Percentiles rank a stretch among this genome's conserved stretches.
These are phyloP conservation scores for Mucor saturninus DNA, from an alignment of 371 early-diverging fungal species.

Conservation along the genomic window DNA sequence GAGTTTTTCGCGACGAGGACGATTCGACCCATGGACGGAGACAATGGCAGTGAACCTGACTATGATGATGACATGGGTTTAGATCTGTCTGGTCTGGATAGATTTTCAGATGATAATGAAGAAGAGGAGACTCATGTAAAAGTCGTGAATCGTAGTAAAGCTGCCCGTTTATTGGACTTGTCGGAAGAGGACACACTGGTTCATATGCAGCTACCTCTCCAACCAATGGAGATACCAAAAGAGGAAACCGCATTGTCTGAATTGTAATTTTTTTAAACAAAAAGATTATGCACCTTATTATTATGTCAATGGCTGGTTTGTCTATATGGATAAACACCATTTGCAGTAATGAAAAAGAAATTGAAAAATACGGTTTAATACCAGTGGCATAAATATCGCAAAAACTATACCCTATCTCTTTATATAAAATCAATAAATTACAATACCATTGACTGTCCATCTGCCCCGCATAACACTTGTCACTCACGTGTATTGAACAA, in stretches of 20 bases:
- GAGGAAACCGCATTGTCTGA: background rate
- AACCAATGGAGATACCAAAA: background rate
- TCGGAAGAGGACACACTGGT: conserved; percentile 34
- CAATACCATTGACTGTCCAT: background rate
- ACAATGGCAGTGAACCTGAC: conserved; percentile 16
- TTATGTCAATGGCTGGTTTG: background rate
- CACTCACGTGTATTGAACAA: no score
- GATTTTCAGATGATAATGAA: conserved; percentile 7
- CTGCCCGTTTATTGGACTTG: conserved; percentile 40
- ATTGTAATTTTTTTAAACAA: background rate
- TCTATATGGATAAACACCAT: background rate
- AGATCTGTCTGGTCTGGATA: conserved; percentile 38
- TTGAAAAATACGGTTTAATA: background rate
- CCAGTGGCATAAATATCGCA: conserved; percentile 8
- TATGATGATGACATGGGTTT: conserved; percentile 46
- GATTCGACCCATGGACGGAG: conserved; percentile 39
- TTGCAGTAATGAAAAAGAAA: background rate
- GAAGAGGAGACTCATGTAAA: background rate
- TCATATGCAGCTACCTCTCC: background rate
- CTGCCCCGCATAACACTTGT: background rate
- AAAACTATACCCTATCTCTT: conserved; percentile 6
- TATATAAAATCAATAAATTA: background rate
- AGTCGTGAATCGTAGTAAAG: conserved; percentile 22
- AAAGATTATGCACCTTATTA: background rate
- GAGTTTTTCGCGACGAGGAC: conserved; percentile 48